phyloP scores from a whole-genome alignment of 2,329 filamentous ascomycete species.

The Lasiodiplodia sp. region DNA sequence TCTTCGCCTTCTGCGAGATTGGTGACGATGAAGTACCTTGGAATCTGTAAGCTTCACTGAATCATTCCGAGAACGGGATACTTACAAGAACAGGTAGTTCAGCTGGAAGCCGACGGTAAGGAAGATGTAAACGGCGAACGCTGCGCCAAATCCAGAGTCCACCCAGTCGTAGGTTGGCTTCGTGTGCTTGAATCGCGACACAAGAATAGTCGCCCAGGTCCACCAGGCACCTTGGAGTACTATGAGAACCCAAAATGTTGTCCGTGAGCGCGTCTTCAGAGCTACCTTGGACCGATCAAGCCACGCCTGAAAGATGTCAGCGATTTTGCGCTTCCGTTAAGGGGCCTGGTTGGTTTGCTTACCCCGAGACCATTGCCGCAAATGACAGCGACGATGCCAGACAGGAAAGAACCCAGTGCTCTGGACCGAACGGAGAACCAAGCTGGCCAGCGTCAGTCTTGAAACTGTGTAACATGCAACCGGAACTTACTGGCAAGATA shows the following conservation, averaged over 20 bases:
- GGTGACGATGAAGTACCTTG: slow-evolving; percentile 70
- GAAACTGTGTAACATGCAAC: background rate
- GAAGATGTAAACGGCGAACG: slow-evolving; percentile 72
- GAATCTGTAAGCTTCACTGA: slow-evolving; percentile 41
- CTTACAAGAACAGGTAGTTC: slow-evolving; percentile 72
- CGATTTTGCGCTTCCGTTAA: too few species aligned
- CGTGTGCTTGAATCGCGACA: slow-evolving; percentile 64
- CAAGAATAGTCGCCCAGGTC: slow-evolving; percentile 73
- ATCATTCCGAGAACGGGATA: slow-evolving; percentile 38
- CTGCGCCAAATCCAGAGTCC: slow-evolving; percentile 67
- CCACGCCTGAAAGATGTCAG: slow-evolving; percentile 49
- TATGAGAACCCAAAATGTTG: slow-evolving; percentile 62
- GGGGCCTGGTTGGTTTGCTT: background rate
- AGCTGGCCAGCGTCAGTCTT: slow-evolving; percentile 40
- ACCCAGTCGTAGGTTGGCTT: slow-evolving; percentile 72
- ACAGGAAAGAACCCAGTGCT: slow-evolving; percentile 74
- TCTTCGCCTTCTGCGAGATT: slow-evolving; percentile 68
- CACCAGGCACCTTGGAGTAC: slow-evolving; percentile 72
- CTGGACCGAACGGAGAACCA: slow-evolving; percentile 76
- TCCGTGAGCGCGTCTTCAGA: slow-evolving; percentile 62
- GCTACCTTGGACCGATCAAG: slow-evolving; percentile 65
- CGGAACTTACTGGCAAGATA: slow-evolving; percentile 59
- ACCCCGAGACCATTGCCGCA: slow-evolving; percentile 70
- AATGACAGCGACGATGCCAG: slow-evolving; percentile 70
- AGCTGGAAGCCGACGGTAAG: slow-evolving; percentile 72